Conservation (phyloP, 1,284 basidiomycete genomes). For the Xanthoconium separans region DNA sequence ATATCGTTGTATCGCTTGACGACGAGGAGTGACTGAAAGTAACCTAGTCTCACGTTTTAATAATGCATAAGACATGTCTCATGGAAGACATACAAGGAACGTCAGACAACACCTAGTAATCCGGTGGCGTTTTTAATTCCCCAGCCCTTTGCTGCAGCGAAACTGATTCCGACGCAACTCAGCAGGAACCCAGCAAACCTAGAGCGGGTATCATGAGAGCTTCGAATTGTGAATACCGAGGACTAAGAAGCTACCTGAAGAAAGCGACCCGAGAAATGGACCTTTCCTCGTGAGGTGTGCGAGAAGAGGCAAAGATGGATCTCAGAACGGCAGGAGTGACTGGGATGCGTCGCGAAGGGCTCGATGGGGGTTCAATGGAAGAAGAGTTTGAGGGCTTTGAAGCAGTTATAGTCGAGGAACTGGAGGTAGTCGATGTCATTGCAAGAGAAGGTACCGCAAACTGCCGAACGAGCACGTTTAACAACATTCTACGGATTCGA, state of each 20-base stretch:
- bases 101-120: slow-evolving; percentile 58
- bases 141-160: slow-evolving; percentile 66
- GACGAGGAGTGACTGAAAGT: slow-evolving; percentile 48
- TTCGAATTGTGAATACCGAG: not conserved
- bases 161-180: slow-evolving; percentile 75
- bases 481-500: not conserved
- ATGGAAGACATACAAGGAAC: not conserved
- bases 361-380: slow-evolving; percentile 23
- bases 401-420: slow-evolving; percentile 47
- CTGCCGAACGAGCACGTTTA: slow-evolving; percentile 23
- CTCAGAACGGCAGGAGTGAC: slow-evolving; percentile 77
- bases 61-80: not conserved
- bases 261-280: slow-evolving; percentile 79
- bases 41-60: slow-evolving; percentile 29
- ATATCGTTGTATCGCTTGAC: slow-evolving; percentile 61
- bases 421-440: slow-evolving; percentile 51
- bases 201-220: slow-evolving; percentile 2
- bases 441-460: slow-evolving; percentile 18
- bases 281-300: slow-evolving; percentile 74
- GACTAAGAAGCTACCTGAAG: slow-evolving; percentile 55
- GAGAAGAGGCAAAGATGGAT: slow-evolving; percentile 79
- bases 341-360: slow-evolving; percentile 58
- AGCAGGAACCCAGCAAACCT: slow-evolving; percentile 79
- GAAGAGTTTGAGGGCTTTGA: slow-evolving; percentile 44
- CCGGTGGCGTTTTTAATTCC: slow-evolving; percentile 62